Conservation (phyloP, 768 basidiomycete genomes). For the Crucibulum laeve region DNA sequence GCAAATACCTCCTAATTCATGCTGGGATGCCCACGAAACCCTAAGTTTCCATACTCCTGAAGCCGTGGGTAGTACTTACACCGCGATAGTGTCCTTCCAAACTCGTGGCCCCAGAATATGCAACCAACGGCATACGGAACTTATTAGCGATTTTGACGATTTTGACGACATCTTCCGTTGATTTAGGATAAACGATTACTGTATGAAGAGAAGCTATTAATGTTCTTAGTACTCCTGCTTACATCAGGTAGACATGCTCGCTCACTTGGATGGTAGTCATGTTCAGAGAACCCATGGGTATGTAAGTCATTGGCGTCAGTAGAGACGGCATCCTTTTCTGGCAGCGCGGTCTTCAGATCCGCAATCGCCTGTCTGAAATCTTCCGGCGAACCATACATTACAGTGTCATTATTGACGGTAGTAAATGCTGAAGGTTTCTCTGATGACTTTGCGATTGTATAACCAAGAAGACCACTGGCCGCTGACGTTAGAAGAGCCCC, state of each 20-base stretch:
- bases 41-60: too few species aligned
- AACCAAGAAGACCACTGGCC: too few species aligned
- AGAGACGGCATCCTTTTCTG: constrained; percentile 32
- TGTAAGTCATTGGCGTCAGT: constrained; percentile 49
- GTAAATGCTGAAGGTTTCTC: too few species aligned
- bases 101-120: constrained; percentile 80
- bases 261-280: constrained; percentile 48
- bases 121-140: constrained; percentile 71
- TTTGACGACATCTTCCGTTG: constrained; percentile 78
- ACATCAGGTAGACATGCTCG: too few species aligned
- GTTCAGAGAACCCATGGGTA: constrained; percentile 50
- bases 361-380: constrained; percentile 52
- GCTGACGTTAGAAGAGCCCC: too few species aligned
- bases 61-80: too few species aligned
- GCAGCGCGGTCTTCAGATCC: constrained; percentile 40
- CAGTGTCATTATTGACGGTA: too few species aligned
- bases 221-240: background rate
- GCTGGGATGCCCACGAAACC: too few species aligned
- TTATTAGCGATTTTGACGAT: constrained; percentile 73
- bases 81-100: constrained; percentile 75
- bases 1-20: constrained; percentile 62
- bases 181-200: constrained; percentile 60
- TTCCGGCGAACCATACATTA: constrained; percentile 47
- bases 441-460: too few species aligned
- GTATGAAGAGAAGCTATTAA: constrained; percentile 40